phyloP scores from a whole-genome alignment of 2,329 filamentous ascomycete genomes.

The Podosphaera leucotricha region DNA sequence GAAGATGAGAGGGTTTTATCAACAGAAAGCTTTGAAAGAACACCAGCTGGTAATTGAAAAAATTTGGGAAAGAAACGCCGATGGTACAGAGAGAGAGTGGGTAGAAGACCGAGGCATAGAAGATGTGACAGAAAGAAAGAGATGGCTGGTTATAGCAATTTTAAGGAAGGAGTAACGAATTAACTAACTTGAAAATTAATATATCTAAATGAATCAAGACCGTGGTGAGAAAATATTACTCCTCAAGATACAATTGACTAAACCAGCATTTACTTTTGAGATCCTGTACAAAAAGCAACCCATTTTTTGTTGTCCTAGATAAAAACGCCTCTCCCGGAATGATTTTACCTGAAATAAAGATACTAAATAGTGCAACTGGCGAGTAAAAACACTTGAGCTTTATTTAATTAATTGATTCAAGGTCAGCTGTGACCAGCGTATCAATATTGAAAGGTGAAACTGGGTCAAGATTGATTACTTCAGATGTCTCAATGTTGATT shows the following conservation, averaged over 20 bases:
- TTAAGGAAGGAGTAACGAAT: conserved; percentile 17
- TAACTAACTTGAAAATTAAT: background rate
- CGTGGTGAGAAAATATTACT: background rate
- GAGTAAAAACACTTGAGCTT: background rate
- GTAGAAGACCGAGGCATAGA: conserved; percentile 33
- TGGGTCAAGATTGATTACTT: background rate
- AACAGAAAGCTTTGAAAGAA: conserved; percentile 20
- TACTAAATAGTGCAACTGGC: no score
- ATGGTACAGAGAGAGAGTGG: conserved; percentile 40
- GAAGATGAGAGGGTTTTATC: conserved; percentile 44
- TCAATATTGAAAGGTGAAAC: background rate
- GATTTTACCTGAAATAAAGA: no score
- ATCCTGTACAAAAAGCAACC: no score
- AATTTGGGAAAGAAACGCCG: conserved; percentile 46
- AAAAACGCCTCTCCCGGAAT: no score
- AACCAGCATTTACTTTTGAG: background rate
- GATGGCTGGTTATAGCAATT: conserved; percentile 42
- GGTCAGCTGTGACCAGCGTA: background rate
- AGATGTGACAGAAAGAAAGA: conserved; percentile 37
- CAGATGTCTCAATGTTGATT: conserved; percentile 5
- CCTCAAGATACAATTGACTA: background rate
- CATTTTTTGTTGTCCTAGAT: no score
- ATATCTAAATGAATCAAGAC: background rate
- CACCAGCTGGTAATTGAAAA: conserved; percentile 34
- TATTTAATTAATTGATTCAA: background rate